phyloP scores from a whole-genome alignment of 2,329 filamentous ascomycete species.

The Hirsutella minnesotensis region DNA sequence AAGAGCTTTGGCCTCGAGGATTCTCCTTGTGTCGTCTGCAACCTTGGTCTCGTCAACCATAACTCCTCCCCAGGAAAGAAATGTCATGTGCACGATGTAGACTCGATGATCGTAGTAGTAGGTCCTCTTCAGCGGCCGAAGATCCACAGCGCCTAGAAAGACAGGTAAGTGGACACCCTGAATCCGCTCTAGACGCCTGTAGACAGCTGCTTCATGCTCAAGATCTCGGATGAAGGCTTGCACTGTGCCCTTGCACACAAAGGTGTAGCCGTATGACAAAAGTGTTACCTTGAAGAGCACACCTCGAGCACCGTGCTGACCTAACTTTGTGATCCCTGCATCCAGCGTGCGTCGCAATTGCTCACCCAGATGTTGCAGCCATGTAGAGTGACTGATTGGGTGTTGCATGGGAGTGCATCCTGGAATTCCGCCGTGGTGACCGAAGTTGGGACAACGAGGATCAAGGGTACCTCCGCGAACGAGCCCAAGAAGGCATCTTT shows the following conservation, averaged over 20 bases:
- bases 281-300: slow-evolving; percentile 29
- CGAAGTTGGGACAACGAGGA: slow-evolving; percentile 16
- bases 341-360: too few species aligned
- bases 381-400: slow-evolving; percentile 12
- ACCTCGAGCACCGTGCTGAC: slow-evolving; percentile 20
- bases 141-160: background rate
- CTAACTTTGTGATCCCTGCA: slow-evolving; percentile 7
- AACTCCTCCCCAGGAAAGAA: background rate
- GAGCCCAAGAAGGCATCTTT: slow-evolving; percentile 26
- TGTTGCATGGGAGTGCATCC: too few species aligned
- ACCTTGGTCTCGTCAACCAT: background rate
- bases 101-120: too few species aligned
- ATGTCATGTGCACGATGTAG: background rate
- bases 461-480: slow-evolving; percentile 17
- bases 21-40: too few species aligned
- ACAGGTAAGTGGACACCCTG: background rate
- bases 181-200: background rate
- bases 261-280: slow-evolving; percentile 27
- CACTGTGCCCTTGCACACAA: slow-evolving; percentile 32
- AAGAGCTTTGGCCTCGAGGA: too few species aligned
- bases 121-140: background rate
- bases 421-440: too few species aligned
- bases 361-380: too few species aligned
- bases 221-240: slow-evolving; percentile 1
- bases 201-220: background rate